These are phyloP conservation scores for Leccinum fibrillosum DNA, from an alignment of 768 basidiomycete genomes.

Conservation along the genomic window DNA sequence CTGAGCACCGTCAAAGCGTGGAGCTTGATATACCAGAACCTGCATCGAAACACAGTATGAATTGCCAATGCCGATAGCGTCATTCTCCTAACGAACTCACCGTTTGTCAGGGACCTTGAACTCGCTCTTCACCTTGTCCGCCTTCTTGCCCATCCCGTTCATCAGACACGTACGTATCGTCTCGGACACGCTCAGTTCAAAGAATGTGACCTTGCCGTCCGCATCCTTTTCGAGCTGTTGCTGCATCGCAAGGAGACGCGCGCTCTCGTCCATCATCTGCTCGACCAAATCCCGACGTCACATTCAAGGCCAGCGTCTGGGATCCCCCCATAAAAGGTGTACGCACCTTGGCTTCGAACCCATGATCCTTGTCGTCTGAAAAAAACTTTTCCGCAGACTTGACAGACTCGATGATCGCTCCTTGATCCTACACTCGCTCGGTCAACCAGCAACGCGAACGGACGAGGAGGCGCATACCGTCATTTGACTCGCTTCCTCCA, in stretches of 20 bases:
- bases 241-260: constrained; percentile 72
- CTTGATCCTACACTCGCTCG: constrained; percentile 56
- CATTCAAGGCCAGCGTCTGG: not conserved
- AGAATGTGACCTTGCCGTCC: constrained; percentile 73
- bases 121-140: constrained; percentile 84
- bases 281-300: not conserved
- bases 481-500: constrained; percentile 77
- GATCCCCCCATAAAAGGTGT: too few species aligned
- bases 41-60: constrained; percentile 26
- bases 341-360: constrained; percentile 85
- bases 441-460: not conserved
- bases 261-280: constrained; percentile 90
- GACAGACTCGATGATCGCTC: constrained; percentile 66
- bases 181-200: constrained; percentile 82
- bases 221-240: constrained; percentile 86
- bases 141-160: constrained; percentile 80
- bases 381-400: constrained; percentile 90
- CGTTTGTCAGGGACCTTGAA: constrained; percentile 96
- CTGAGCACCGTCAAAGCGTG: constrained; percentile 72
- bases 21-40: constrained; percentile 93
- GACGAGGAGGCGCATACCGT: constrained; percentile 40
- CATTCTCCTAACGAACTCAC: constrained; percentile 37
- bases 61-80: not conserved
- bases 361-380: constrained; percentile 87
- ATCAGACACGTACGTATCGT: constrained; percentile 77